Percentiles rank a stretch among this genome's conserved stretches.
Conservation (phyloP, 305 asterid species). For the Fraxinus baroniana region DNA sequence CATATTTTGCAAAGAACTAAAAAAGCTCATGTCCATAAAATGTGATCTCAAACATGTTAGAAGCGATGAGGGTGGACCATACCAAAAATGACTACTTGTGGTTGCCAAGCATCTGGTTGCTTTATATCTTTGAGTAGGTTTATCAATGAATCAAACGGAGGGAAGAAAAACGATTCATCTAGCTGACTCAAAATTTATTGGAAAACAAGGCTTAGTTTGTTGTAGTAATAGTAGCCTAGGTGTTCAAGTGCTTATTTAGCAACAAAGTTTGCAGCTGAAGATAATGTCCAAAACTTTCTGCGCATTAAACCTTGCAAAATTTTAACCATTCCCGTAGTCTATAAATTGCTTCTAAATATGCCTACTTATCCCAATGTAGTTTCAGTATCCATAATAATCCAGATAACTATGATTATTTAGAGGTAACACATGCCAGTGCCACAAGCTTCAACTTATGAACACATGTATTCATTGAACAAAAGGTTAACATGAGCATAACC, state of each 20-base stretch:
- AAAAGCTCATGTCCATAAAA: not conserved
- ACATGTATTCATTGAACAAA: not conserved
- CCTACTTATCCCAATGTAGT: not conserved
- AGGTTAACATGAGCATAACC: not conserved
- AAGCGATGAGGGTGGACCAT: not conserved
- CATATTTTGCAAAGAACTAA: not conserved
- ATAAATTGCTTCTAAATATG: not conserved
- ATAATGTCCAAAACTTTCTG: not conserved
- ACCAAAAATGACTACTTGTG: not conserved
- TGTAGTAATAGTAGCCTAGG: not conserved
- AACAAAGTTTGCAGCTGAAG: not conserved
- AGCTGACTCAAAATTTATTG: not conserved
- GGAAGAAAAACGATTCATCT: not conserved
- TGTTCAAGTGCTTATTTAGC: no score
- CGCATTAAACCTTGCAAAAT: not conserved
- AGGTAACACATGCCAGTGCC: not conserved
- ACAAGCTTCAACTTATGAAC: not conserved
- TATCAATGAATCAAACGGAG: not conserved
- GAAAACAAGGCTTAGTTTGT: not conserved
- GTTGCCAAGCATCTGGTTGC: not conserved
- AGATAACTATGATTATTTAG: not conserved
- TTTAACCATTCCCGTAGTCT: not conserved
- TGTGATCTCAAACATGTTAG: not conserved
- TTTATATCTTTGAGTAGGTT: not conserved
- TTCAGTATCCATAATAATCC: not conserved